Evolutionary conservation across 129 eudicot genomes (phyloP), one percentile per base, ranked within the genome.

Genomic region (Kitagawia praeruptora): DNA sequence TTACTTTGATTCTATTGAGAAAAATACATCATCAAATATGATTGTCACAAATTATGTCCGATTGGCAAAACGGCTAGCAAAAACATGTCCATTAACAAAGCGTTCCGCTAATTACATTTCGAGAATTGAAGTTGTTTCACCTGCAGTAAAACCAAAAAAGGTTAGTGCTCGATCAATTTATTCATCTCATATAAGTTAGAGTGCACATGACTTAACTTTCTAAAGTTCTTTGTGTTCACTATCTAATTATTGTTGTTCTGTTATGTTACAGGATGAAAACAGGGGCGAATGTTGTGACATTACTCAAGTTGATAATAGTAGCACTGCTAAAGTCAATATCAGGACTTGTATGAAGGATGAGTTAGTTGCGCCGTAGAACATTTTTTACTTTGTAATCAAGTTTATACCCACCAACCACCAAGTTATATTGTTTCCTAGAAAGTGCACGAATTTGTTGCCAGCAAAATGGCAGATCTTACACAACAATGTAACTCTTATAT

Each of bases 211-310:
- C 34, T 23, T 1, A n/a, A 61, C 34, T 23, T 13, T 1, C 23
- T 1, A 67, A 28, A 34, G 23, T 11, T 13, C 42, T 67, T 64
- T 1, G 18, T 13, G 6, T 64, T 64, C 6, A 28, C 19, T 64
- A 27, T 6, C 10, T 0, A 10, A 3, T 25, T 31, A 1, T 25
- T 21, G 27, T 28, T 28, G 71, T 27, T 28, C 4, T 28, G 72
- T 58, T n/a, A n/a, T 14, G 4, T 12, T 31, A 67, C 73, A 67
- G 73, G 41, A 67, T 31, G 73, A 67, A 38, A 67, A 67, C 10
- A 67, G 73, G 34, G 73, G 73, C 19, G 73, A 67, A 67, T 67
- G 73, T 67, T 67, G 73, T 31, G 73, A 67, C 23, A 9, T 67
- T 31, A 67, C 27, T 67, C 21, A 34, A 31, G 40, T 67, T 67